Evolutionary conservation across 176 grass and related monocot genomes (phyloP), one percentile per base, ranked within the genome.

Genomic region (Carex littledalei): DNA sequence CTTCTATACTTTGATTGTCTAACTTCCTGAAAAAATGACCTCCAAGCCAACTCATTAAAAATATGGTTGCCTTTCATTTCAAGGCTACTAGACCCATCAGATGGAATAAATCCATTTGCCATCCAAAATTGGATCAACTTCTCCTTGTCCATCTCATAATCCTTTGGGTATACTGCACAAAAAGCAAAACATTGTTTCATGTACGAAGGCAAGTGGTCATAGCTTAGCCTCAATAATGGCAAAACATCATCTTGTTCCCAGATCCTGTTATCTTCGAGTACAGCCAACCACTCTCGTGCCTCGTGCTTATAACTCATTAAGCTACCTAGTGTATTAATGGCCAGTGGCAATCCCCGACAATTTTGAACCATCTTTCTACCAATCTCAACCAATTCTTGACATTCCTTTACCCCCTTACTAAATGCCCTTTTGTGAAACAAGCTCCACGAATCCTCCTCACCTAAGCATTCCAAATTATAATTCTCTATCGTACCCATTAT

Each of bases 391-490:
- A 92, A 54, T 1, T 92, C 63, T 6, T 21, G 1, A 5, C n/a
- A 22, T 63, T 8, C 1, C 18, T 39, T 21, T 6, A 57, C 15
- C 49, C 53, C 50, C 16, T 11, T 78, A 9, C 64, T 39, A 34
- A 92, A 92, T 58, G 87, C 81, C 67, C 2, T 92, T 17, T 6
- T 68, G 0, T 67, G 53, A 14, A 92, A 92, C 1, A 92, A 0
- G 17, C 50, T 21, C 85, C 85, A 90, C 37, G 82, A 85, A 17
- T 87, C 31, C 3, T 85, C 21, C n/a, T 83, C 24, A 39, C 0
- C 24, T 0, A 91, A 0, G 13, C 18, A 74, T 5, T 1, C 4
- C 43, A 84, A 17, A 5, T 37, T 4, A 58, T 86, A 57, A 0
- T 14, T 8, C 11, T 4, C 0, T 1, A 84, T 5, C 0, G 84